A percentile compares a stretch with the other conserved stretches of the same genome.
These are phyloP conservation scores for Moricandia moricandioides DNA, from an alignment of 345 rosid genomes.

Conservation along the genomic window DNA sequence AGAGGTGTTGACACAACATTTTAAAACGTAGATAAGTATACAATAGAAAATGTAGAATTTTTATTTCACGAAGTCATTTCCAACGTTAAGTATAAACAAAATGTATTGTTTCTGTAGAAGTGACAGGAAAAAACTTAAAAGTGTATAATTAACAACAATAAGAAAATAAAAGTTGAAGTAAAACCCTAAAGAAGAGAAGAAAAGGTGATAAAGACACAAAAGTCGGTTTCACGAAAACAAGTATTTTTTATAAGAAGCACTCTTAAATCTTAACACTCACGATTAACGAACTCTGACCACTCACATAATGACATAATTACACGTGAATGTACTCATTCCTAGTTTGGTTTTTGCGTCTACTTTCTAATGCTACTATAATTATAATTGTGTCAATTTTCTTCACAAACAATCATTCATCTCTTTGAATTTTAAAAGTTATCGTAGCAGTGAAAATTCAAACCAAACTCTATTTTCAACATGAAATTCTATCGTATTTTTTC, in stretches of 20 bases:
- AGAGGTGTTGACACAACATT: not conserved
- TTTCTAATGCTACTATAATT: slow-evolving; percentile 1
- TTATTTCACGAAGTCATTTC: not conserved
- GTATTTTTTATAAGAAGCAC: slow-evolving; percentile 29
- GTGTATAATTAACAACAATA: too few relatives aligned
- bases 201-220: slow-evolving; percentile 22
- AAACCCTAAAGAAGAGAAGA: slow-evolving; percentile 35
- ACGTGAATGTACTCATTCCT: slow-evolving; percentile 21
- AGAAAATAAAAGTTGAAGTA: slow-evolving; percentile 33
- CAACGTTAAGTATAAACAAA: slow-evolving; percentile 12
- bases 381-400: slow-evolving; percentile 29
- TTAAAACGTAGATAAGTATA: not conserved
- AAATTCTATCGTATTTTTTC: too few relatives aligned
- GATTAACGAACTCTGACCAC: slow-evolving; percentile 41
- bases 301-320: slow-evolving; percentile 17
- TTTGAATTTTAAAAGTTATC: slow-evolving; percentile 21
- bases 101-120: not conserved
- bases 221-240: slow-evolving; percentile 20
- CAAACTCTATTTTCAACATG: slow-evolving; percentile 14
- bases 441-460: slow-evolving; percentile 17
- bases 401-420: slow-evolving; percentile 19
- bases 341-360: slow-evolving; percentile 13
- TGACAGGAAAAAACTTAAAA: not conserved
- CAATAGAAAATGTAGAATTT: not conserved
- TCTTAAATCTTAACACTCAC: slow-evolving; percentile 31